phyloP scores from a whole-genome alignment of 139 green algal species.

The Closterium sp. region DNA sequence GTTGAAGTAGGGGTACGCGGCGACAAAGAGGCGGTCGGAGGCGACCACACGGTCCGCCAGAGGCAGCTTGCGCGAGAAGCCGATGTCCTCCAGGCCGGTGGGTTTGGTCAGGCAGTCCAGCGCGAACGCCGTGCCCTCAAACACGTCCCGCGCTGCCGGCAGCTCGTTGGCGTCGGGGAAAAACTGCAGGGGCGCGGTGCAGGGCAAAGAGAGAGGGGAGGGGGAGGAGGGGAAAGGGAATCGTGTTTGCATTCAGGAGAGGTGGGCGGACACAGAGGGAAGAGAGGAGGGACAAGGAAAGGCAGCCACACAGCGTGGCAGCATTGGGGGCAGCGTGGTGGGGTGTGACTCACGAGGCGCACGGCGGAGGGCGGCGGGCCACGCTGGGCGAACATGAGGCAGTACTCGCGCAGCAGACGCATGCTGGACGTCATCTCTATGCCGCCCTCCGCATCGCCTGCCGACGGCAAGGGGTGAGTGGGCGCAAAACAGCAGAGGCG shows the following conservation, averaged over 20 bases:
- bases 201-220: neutral
- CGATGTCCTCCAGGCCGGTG: constrained; percentile 59
- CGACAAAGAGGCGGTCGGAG: constrained; percentile 67
- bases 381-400: constrained; percentile 15
- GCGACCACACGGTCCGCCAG: constrained; percentile 50
- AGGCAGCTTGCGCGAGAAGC: constrained; percentile 56
- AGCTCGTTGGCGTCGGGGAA: constrained; percentile 43
- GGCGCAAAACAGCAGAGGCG: no score
- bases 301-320: neutral
- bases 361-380: neutral
- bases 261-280: neutral
- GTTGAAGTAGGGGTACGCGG: constrained; percentile 69
- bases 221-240: neutral
- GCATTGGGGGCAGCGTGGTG: neutral
- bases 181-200: constrained; percentile 17
- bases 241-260: neutral
- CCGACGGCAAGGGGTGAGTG: neutral
- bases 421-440: constrained; percentile 52
- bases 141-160: constrained; percentile 15
- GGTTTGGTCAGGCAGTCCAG: constrained; percentile 76
- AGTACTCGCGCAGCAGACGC: constrained; percentile 32
- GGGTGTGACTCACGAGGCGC: constrained; percentile 24
- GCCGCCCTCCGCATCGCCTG: constrained; percentile 45
- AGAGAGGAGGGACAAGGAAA: neutral
- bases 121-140: constrained; percentile 42